phyloP scores from a whole-genome alignment of 108 stramenopile species.

The Thalassiosira profunda region DNA sequence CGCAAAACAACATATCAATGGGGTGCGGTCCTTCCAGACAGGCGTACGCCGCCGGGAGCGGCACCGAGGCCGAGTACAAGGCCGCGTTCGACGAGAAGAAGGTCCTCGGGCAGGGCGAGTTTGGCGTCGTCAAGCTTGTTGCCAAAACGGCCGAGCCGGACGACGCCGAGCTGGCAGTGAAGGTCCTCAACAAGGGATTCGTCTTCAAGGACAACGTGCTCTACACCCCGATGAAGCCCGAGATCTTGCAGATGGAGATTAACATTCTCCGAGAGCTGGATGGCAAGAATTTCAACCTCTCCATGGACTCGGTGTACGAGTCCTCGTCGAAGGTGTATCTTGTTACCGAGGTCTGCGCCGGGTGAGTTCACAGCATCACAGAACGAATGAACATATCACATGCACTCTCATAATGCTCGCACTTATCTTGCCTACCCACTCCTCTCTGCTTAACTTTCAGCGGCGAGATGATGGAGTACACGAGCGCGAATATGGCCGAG shows the following conservation, averaged over 20 bases:
- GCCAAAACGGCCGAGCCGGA: slow-evolving; percentile 54
- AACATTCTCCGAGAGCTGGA: slow-evolving; percentile 69
- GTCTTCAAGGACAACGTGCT: slow-evolving; percentile 83
- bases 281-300: slow-evolving; percentile 57
- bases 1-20: too few relatives aligned
- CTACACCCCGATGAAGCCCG: slow-evolving; percentile 77
- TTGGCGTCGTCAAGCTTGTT: slow-evolving; percentile 81
- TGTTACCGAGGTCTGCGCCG: slow-evolving; percentile 79
- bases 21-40: too few relatives aligned
- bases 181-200: slow-evolving; percentile 74
- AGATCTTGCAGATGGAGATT: slow-evolving; percentile 64
- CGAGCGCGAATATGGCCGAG: slow-evolving; percentile 26
- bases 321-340: slow-evolving; percentile 58
- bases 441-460: too few relatives aligned
- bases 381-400: too few relatives aligned
- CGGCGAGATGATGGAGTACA: slow-evolving; percentile 90
- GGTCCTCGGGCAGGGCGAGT: slow-evolving; percentile 81
- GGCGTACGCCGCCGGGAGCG: too few relatives aligned
- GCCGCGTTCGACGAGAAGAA: slow-evolving; percentile 67
- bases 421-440: too few relatives aligned
- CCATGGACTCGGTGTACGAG: slow-evolving; percentile 72
- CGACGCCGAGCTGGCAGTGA: slow-evolving; percentile 58
- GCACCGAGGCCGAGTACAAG: slow-evolving; percentile 69
- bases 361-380: too few relatives aligned
- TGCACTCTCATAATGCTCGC: too few relatives aligned